Evolutionary conservation across 768 basidiomycete species (phyloP), one percentile per base, ranked within the genome.

Genomic region (Kwoniella sp.): DNA sequence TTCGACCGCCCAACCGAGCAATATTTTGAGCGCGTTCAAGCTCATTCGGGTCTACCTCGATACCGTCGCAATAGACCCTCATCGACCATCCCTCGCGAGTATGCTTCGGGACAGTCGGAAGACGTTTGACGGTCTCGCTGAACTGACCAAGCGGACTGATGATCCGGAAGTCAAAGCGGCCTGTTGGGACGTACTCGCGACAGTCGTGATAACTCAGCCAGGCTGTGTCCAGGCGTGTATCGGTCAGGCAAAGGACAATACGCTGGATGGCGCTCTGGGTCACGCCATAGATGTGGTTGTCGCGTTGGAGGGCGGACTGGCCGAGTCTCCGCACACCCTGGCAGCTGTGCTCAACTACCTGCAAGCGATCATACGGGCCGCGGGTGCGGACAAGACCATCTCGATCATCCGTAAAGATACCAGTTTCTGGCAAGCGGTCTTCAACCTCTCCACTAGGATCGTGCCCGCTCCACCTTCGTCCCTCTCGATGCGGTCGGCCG

Each of bases 151-250:
- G 10, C 29, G 19, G n/a, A 56, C 54, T 36, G 33, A 57, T 79
- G 7, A 78, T 88, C 27, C 83, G 86, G 17, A 84, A 80, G 43
- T 59, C n/a, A 38, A 52, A 8, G 53, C 69, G 8, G 81, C 85
- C 0, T 82, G 88, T 5, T 96, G 92, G 91, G 81, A 80, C 56
- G 85, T 93, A 58, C 83, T 93, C 32, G 76, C 86, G 0, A 78
- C 88, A 15, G 84, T 87, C 1, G 82, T 92, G 12, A 84, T 88
- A 62, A 85, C 84, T 56, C 89, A 91, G 67, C 89, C 92, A 0
- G 89, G 91, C 0, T 77, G 93, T 4, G 62, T 66, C 84, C 86
- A 2, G 79, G 83, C 47, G 77, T 95, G 23, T 84, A 68, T 60
- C 28, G 65, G 51, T 12, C 50, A 47, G 19, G 28, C 44, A 22